Conservation (phyloP, 257 asterid genomes). For the Capsicum baccatum region DNA sequence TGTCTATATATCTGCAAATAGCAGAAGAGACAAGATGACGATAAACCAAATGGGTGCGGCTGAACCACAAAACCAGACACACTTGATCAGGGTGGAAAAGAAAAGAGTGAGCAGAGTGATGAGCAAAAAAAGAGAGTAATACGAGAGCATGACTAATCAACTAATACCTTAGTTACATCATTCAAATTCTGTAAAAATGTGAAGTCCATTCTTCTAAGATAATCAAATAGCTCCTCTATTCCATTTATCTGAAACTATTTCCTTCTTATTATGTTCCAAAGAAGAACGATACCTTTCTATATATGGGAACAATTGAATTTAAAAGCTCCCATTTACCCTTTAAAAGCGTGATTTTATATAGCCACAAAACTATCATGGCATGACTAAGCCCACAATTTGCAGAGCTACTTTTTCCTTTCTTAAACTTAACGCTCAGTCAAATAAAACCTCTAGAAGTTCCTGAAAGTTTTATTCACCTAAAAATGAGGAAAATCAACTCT, state of each 20-base stretch:
- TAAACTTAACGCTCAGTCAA: constrained; percentile 3
- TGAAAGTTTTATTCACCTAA: background rate
- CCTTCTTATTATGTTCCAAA: constrained; percentile 18
- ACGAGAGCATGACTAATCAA: constrained; percentile 5
- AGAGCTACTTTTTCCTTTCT: background rate
- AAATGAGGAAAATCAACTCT: background rate
- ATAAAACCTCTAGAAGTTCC: background rate
- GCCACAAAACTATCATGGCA: background rate
- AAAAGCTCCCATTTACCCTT: background rate
- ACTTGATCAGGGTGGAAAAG: constrained; percentile 13
- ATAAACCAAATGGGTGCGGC: constrained; percentile 5
- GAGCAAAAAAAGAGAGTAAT: background rate
- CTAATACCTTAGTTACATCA: background rate
- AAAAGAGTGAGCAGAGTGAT: constrained; percentile 9
- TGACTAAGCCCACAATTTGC: constrained; percentile 8
- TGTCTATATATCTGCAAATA: constrained; percentile 16
- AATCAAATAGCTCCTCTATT: constrained; percentile 10
- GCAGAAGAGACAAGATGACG: background rate
- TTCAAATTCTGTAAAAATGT: background rate
- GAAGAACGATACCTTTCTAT: background rate
- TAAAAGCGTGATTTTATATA: background rate
- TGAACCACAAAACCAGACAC: constrained; percentile 2
- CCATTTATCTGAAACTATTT: background rate
- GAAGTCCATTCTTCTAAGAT: constrained; percentile 1
- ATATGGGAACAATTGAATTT: background rate